Conservation (phyloP, 495 filamentous ascomycete genomes). For the Rhizodiscina lignyota region DNA sequence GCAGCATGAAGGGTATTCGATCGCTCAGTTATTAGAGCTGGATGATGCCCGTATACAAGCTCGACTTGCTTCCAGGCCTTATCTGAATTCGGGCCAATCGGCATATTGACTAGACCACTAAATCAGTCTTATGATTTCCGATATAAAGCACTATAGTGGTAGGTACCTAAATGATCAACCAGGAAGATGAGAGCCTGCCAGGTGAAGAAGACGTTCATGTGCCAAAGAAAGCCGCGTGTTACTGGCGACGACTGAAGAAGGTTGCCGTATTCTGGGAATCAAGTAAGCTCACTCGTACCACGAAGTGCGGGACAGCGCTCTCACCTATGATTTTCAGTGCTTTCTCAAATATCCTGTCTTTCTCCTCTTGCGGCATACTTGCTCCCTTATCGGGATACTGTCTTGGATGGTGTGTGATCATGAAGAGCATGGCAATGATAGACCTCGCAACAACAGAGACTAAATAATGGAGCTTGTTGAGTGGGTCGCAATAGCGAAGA, state of each 20-base stretch:
- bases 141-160: too few relatives aligned
- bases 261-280: constrained; percentile 8
- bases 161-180: too few relatives aligned
- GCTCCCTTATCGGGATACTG: not conserved
- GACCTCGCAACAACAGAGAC: constrained; percentile 5
- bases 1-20: too few relatives aligned
- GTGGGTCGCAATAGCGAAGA: constrained; percentile 38
- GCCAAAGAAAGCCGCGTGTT: constrained; percentile 8
- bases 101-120: too few relatives aligned
- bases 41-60: too few relatives aligned
- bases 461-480: constrained; percentile 43
- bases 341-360: constrained; percentile 8
- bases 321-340: constrained; percentile 6
- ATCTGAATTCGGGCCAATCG: too few relatives aligned
- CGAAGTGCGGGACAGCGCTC: too few relatives aligned
- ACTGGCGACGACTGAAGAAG: too few relatives aligned
- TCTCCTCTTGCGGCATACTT: constrained; percentile 8
- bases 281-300: too few relatives aligned
- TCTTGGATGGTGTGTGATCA: constrained; percentile 10
- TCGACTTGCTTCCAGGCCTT: too few relatives aligned
- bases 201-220: constrained; percentile 11
- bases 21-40: too few relatives aligned
- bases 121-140: too few relatives aligned
- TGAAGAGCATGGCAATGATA: constrained; percentile 9
- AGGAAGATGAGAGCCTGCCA: constrained; percentile 14